Conservation (phyloP, 2,329 filamentous ascomycete species). For the Trichoderma gracile region DNA sequence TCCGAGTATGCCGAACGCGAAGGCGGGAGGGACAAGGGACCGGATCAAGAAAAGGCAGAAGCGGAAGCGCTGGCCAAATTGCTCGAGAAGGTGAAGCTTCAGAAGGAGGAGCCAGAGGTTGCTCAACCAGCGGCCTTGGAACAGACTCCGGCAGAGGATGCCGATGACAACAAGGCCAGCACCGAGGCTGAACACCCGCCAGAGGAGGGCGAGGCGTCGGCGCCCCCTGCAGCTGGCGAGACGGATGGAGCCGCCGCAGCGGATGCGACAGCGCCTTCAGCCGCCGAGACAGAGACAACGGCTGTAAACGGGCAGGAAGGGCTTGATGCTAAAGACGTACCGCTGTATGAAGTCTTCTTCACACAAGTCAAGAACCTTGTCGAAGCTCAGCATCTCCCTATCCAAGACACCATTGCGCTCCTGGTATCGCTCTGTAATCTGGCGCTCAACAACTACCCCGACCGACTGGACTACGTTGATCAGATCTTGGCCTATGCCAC, state of each 20-base stretch:
- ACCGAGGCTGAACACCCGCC: slow-evolving; percentile 29
- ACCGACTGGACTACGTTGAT: slow-evolving; percentile 90
- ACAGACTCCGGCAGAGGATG: slow-evolving; percentile 36
- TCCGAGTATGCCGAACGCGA: slow-evolving; percentile 94
- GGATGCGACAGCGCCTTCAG: slow-evolving; percentile 39
- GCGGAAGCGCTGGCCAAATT: slow-evolving; percentile 79
- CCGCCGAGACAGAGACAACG: slow-evolving; percentile 44
- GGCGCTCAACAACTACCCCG: slow-evolving; percentile 92
- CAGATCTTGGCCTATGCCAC: slow-evolving; percentile 89
- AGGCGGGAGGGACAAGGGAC: slow-evolving; percentile 67
- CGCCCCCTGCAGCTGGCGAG: slow-evolving; percentile 32
- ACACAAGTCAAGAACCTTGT: slow-evolving; percentile 93
- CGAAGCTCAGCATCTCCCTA: slow-evolving; percentile 83
- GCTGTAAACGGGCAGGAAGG: slow-evolving; percentile 49
- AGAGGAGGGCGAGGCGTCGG: slow-evolving; percentile 30
- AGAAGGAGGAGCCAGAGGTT: slow-evolving; percentile 50
- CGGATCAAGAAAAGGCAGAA: slow-evolving; percentile 75
- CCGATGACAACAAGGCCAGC: slow-evolving; percentile 27
- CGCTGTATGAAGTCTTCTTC: slow-evolving; percentile 96
- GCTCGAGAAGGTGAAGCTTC: slow-evolving; percentile 73
- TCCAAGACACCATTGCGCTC: slow-evolving; percentile 91
- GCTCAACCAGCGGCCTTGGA: slow-evolving; percentile 31
- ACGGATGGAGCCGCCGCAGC: slow-evolving; percentile 28
- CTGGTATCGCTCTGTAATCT: slow-evolving; percentile 93
- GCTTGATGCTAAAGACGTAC: slow-evolving; percentile 61